Conservation (phyloP, 2,329 filamentous ascomycete species). For the Paecilomyces variotii region DNA sequence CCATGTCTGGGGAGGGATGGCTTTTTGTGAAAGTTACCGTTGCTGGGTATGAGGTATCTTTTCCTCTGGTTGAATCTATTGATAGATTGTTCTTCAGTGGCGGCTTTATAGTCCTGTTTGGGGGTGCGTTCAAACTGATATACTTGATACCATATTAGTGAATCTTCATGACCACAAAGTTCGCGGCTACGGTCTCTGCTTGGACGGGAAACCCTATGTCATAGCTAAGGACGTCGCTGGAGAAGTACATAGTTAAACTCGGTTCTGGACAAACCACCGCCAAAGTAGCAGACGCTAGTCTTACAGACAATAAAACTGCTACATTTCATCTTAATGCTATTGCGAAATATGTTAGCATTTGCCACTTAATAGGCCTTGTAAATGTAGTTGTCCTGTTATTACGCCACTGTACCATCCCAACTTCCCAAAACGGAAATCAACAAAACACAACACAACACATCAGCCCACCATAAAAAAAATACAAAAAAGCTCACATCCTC, state of each 20-base stretch:
- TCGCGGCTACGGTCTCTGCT: conserved; percentile 30
- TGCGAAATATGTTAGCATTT: conserved; percentile 27
- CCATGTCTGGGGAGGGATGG: conserved; percentile 22
- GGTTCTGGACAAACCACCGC: conserved; percentile 13
- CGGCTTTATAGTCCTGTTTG: background rate
- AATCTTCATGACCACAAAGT: conserved; percentile 32
- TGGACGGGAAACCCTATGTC: conserved; percentile 23
- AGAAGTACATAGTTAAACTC: conserved; percentile 19
- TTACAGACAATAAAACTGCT: conserved; percentile 29
- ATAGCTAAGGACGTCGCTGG: conserved; percentile 30
- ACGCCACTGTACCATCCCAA: too few relatives aligned
- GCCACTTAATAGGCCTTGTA: conserved; percentile 9
- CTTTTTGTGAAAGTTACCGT: conserved; percentile 32
- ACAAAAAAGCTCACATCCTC: too few relatives aligned
- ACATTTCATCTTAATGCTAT: conserved; percentile 26
- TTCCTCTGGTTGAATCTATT: background rate
- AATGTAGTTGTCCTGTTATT: too few relatives aligned
- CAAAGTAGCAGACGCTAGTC: conserved; percentile 22
- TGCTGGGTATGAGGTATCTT: conserved; percentile 1
- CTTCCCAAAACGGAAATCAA: too few relatives aligned
- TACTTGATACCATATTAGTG: background rate
- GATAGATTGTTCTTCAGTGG: background rate
- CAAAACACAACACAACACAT: too few relatives aligned
- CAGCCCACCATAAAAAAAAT: too few relatives aligned
- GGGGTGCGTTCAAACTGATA: background rate